Base-by-base conservation (phyloP, 2,329 filamentous ascomycete species). In the Phaeosphaeria sp. region DNA sequence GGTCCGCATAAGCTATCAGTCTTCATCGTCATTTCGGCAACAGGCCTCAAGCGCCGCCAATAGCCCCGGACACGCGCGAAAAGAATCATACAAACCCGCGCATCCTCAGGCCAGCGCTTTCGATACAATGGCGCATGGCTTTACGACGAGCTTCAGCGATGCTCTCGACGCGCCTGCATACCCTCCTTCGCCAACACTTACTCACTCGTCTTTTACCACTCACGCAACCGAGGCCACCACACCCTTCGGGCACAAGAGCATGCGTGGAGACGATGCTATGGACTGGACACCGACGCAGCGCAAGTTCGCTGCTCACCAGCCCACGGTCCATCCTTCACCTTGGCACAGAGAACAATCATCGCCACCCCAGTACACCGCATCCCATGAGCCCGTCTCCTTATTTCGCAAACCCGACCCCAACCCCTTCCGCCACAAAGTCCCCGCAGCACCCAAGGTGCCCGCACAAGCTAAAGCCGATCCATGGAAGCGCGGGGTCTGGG, bases 341-440 rank as follows among this genome's bases (percentile, higher is more conserved):
- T 67, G 59, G 46, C 50, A 21, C 42, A 50, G 43, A 51, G 55
- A 50, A 48, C 55, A 41, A 46, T 48, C 57, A 6, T 54, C 56
- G n/a, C 54, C 58, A 36, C 50, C 62, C 13, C 57, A 30, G 10
- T 56, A 54, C 20, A 48, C 56, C 23, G 30, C 44, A 47, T 10
- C 46, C 17, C 52, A 52, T 18, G 47, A 65, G 52, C 61, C 56
- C 11, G 55, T 66, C 53, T 67, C 67, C 39, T 58, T 75, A 50
- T 72, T 72, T 54, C 50, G 64, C 22, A 63, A 66, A 54, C 63
- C 64, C 46, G 78, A 80, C 44, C 76, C 76, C 63, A 81, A 77
- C 67, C 85, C 88, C 1, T 92, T 93, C 69, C 89, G 87, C 82
- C 90, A 87, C 76, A 87, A 84, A 56, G 83, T 92, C 2, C 90